Percentiles rank a stretch among this genome's conserved stretches.
phyloP scores from a whole-genome alignment of 106 monocot species.

The Gastrodia elata region DNA sequence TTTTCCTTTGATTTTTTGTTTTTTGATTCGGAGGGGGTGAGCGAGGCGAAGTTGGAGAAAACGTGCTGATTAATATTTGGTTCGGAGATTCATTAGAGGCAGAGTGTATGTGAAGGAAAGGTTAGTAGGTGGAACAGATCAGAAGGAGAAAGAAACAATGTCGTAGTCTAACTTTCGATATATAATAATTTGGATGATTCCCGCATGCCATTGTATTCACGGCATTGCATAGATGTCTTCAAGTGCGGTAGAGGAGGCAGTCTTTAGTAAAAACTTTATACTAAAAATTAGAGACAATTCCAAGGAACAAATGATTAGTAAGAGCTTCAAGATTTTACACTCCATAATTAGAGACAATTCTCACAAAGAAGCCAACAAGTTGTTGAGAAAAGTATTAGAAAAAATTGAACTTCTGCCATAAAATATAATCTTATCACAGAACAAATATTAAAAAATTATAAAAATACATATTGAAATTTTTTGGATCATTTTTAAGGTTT shows the following conservation, averaged over 20 bases:
- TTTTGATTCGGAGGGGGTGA: not conserved
- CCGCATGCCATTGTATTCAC: constrained; percentile 8
- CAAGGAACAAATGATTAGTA: too few relatives aligned
- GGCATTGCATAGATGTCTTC: not conserved
- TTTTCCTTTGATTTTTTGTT: too few relatives aligned
- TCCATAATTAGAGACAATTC: too few relatives aligned
- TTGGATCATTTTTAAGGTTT: too few relatives aligned
- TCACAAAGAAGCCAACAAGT: too few relatives aligned
- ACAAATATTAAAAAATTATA: too few relatives aligned
- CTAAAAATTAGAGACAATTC: too few relatives aligned
- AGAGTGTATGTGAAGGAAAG: constrained; percentile 2
- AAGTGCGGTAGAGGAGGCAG: not conserved
- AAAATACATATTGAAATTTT: too few relatives aligned
- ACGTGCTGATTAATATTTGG: not conserved
- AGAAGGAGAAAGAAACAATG: constrained; percentile 1
- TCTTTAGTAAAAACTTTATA: not conserved
- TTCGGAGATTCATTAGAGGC: not conserved
- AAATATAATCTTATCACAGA: too few relatives aligned
- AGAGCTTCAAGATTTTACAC: too few relatives aligned
- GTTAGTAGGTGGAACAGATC: constrained; percentile 3
- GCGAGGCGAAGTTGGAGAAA: not conserved
- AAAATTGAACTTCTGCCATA: too few relatives aligned
- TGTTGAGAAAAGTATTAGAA: too few relatives aligned
- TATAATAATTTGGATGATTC: constrained; percentile 5
- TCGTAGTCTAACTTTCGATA: not conserved